Evolutionary conservation across 495 filamentous ascomycete genomes (phyloP).

Genomic region (Penicillium coffeae): DNA sequence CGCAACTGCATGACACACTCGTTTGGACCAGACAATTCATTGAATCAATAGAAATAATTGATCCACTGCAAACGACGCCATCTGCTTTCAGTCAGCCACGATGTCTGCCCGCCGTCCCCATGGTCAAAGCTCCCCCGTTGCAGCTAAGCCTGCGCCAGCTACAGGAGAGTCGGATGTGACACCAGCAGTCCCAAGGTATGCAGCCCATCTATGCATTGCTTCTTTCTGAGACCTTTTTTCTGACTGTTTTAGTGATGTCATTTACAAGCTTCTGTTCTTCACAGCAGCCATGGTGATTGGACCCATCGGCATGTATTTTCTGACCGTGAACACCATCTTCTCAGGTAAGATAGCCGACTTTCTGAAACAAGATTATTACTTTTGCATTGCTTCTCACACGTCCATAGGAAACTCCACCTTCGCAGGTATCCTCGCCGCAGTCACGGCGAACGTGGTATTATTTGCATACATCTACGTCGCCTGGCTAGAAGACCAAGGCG

Average conservation of each 20-base stretch:
- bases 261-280: conserved; percentile 84
- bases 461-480: conserved; percentile 89
- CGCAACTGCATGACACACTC: too few relatives aligned
- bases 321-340: conserved; percentile 73
- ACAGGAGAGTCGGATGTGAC: conserved; percentile 42
- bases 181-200: conserved; percentile 72
- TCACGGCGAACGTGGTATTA: conserved; percentile 88
- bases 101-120: conserved; percentile 37
- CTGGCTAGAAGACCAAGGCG: conserved; percentile 78
- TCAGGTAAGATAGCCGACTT: conserved; percentile 52
- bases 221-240: neutral
- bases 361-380: neutral
- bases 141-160: conserved; percentile 21
- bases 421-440: conserved; percentile 77
- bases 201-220: conserved; percentile 10
- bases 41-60: too few relatives aligned
- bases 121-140: conserved; percentile 31
- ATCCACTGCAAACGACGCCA: too few relatives aligned
- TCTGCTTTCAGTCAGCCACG: neutral
- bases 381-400: neutral
- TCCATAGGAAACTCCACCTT: conserved; percentile 75
- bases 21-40: too few relatives aligned
- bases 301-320: conserved; percentile 83
- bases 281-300: conserved; percentile 84
- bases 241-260: conserved; percentile 62